phyloP scores from a whole-genome alignment of 2,329 filamentous ascomycete genomes.

The Nothophoma quercina region DNA sequence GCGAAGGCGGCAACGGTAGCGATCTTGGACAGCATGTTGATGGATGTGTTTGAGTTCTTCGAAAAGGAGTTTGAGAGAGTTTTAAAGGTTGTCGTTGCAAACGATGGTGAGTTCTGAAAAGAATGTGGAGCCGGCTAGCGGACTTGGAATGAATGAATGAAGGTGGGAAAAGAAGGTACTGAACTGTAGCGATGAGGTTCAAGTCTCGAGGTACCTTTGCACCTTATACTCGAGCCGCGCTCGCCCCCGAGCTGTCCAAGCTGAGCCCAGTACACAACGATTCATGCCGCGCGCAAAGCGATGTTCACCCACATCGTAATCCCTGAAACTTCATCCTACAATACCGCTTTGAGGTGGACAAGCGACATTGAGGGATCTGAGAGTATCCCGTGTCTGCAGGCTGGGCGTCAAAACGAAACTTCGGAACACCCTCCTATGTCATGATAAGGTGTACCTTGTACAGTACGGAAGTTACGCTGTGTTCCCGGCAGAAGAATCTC shows the following conservation, averaged over 20 bases:
- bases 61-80: constrained; percentile 16
- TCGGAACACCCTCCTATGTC: neutral
- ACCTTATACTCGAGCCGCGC: constrained; percentile 7
- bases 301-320: constrained; percentile 13
- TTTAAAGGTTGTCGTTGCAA: constrained; percentile 27
- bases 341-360: constrained; percentile 23
- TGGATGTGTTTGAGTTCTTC: constrained; percentile 14
- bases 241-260: constrained; percentile 3
- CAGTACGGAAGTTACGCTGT: constrained; percentile 16
- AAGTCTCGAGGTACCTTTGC: neutral
- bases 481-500: constrained; percentile 4
- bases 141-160: constrained; percentile 38
- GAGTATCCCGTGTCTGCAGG: constrained; percentile 25
- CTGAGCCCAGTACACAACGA: constrained; percentile 17
- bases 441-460: constrained; percentile 10
- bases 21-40: constrained; percentile 41
- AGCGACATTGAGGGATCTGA: constrained; percentile 36
- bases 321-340: constrained; percentile 20
- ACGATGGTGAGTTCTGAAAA: constrained; percentile 37
- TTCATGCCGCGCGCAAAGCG: constrained; percentile 27
- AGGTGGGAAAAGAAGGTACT: constrained; percentile 38
- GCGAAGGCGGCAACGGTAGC: constrained; percentile 37
- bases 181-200: constrained; percentile 36
- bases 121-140: constrained; percentile 44
- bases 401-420: constrained; percentile 23